Conservation (phyloP, 495 filamentous ascomycete genomes). For the Trichoderma gamsii region DNA sequence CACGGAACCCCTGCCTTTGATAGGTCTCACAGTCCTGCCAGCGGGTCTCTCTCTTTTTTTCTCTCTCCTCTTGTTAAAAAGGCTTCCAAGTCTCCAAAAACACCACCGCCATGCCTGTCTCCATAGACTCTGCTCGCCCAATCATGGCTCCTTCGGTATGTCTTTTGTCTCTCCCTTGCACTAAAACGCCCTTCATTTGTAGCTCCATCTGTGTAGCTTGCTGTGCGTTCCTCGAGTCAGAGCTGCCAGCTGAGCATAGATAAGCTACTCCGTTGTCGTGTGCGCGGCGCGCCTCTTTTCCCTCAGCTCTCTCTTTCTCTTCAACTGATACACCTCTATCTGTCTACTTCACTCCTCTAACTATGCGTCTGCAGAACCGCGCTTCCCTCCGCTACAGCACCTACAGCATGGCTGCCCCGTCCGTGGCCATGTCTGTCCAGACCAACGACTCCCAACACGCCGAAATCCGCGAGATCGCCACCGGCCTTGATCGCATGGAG, state of each 20-base stretch:
- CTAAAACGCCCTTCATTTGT: neutral
- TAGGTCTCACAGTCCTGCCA: neutral
- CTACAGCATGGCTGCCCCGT: conserved; percentile 62
- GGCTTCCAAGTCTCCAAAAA: neutral
- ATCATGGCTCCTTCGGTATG: conserved; percentile 73
- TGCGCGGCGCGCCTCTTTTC: no score
- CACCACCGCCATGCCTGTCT: conserved; percentile 50
- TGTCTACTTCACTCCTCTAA: neutral
- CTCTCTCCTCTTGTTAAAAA: neutral
- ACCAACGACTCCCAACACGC: conserved; percentile 55
- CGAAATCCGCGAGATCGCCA: conserved; percentile 76
- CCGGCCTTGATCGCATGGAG: conserved; percentile 81
- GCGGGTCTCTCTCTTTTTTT: neutral
- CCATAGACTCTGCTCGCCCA: conserved; percentile 66
- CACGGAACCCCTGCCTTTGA: neutral
- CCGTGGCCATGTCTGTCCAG: conserved; percentile 56
- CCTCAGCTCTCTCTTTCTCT: neutral
- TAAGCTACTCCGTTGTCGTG: no score
- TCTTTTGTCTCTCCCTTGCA: conserved; percentile 18
- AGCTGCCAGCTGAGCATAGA: neutral
- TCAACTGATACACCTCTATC: neutral
- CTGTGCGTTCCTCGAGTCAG: no score
- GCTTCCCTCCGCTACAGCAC: conserved; percentile 75
- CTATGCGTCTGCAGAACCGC: conserved; percentile 41
- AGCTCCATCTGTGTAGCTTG: neutral